Evolutionary conservation across 2,329 filamentous ascomycete species (phyloP).

Genomic region (Ceratocystis huliohia): DNA sequence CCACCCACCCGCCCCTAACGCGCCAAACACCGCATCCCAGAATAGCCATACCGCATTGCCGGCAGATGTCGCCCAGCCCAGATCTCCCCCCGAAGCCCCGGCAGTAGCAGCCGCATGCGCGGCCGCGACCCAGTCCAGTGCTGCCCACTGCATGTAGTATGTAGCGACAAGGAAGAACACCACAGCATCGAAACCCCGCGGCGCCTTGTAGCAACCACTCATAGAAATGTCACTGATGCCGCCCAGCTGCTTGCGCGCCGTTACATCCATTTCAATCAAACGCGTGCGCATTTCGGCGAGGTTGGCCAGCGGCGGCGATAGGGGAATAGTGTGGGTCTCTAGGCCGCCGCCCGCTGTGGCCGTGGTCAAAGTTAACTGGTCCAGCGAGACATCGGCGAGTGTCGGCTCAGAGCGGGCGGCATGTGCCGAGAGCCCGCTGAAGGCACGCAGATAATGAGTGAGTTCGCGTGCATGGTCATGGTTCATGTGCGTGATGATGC

Average conservation of each 20-base stretch:
- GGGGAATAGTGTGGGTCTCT: conserved; percentile 41
- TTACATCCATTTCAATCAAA: conserved; percentile 57
- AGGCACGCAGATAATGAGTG: conserved; percentile 42
- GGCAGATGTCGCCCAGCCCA: conserved; percentile 32
- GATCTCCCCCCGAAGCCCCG: not conserved
- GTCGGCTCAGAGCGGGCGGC: not conserved
- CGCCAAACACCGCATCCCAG: conserved; percentile 38
- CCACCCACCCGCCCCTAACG: conserved; percentile 38
- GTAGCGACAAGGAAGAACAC: conserved; percentile 41
- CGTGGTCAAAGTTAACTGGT: conserved; percentile 48
- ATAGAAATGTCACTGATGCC: conserved; percentile 41
- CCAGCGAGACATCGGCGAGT: conserved; percentile 29
- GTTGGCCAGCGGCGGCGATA: conserved; percentile 57
- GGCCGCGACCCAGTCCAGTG: conserved; percentile 2
- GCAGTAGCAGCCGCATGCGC: not conserved
- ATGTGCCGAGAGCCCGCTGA: not conserved
- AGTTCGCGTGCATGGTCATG: conserved; percentile 64
- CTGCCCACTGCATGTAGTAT: conserved; percentile 32
- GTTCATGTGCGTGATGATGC: conserved; percentile 71
- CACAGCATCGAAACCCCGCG: conserved; percentile 26
- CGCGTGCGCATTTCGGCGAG: conserved; percentile 56
- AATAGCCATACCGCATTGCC: conserved; percentile 39
- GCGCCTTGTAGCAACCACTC: conserved; percentile 30
- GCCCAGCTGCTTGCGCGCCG: conserved; percentile 45
- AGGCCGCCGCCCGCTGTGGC: conserved; percentile 28